phyloP scores from a whole-genome alignment of 2,329 filamentous ascomycete species.

The Paraconiothyrium brasiliense region DNA sequence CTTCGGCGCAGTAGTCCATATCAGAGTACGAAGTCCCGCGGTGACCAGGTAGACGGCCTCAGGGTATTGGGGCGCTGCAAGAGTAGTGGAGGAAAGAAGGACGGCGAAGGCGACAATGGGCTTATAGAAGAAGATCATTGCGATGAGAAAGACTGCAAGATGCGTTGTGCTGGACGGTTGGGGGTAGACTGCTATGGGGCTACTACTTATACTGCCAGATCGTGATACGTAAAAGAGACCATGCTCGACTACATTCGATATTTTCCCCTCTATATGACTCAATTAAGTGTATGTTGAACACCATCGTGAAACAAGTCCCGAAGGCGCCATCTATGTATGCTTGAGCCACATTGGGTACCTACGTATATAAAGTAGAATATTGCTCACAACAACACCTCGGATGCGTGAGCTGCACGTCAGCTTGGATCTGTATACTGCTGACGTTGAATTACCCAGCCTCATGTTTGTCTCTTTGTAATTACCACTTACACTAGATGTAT shows the following conservation, averaged over 20 bases:
- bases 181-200: too few species aligned
- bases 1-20: constrained; percentile 4
- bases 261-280: neutral
- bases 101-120: neutral
- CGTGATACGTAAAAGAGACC: neutral
- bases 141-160: neutral
- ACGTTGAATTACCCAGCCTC: neutral
- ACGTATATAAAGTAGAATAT: too few species aligned
- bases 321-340: neutral
- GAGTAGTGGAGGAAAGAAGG: neutral
- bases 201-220: neutral
- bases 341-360: neutral
- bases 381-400: too few species aligned
- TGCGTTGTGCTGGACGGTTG: neutral
- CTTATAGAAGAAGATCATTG: neutral
- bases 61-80: neutral
- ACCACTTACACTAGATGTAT: neutral
- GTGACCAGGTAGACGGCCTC: constrained; percentile 1
- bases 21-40: neutral
- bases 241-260: neutral
- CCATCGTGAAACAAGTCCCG: neutral
- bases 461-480: neutral
- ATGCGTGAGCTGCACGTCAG: too few species aligned
- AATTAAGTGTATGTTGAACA: neutral
- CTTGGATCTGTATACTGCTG: too few species aligned